Evolutionary conservation across 352 stramenopile species (phyloP).

Genomic region (Hyphochytrium catenoides): DNA sequence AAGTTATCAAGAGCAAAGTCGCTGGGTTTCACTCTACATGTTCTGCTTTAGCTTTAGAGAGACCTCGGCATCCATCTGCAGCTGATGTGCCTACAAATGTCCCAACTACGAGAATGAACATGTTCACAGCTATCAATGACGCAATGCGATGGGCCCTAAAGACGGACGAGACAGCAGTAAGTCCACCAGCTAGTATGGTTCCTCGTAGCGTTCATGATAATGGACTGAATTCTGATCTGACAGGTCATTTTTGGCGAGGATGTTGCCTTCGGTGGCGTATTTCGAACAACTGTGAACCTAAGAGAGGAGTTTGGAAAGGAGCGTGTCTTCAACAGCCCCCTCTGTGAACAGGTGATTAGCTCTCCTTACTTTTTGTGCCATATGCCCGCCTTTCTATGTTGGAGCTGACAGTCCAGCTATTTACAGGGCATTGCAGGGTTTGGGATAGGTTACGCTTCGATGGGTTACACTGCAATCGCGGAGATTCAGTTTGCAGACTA

Average conservation of each 20-base stretch:
- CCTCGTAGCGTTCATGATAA: not conserved
- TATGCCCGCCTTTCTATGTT: not conserved
- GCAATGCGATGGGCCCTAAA: conserved; percentile 62
- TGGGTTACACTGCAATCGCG: conserved; percentile 84
- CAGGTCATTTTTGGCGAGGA: conserved; percentile 90
- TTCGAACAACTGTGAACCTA: conserved; percentile 84
- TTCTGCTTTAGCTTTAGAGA: too few relatives aligned
- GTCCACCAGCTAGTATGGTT: not conserved
- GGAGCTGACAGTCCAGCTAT: not conserved
- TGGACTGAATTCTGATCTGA: too few relatives aligned
- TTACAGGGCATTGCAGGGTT: conserved; percentile 64
- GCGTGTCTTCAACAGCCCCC: conserved; percentile 87
- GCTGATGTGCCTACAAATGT: conserved; percentile 1
- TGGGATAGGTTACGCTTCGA: conserved; percentile 87
- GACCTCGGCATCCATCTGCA: too few relatives aligned
- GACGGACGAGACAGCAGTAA: conserved; percentile 48
- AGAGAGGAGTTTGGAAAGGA: conserved; percentile 75
- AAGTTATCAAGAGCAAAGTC: too few relatives aligned
- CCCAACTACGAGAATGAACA: conserved; percentile 50
- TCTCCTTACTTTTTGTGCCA: too few relatives aligned
- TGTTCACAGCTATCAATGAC: conserved; percentile 77
- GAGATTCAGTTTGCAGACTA: conserved; percentile 96
- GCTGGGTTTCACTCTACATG: too few relatives aligned
- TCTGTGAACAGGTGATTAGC: conserved; percentile 66
- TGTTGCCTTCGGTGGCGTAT: conserved; percentile 93